Conservation (phyloP, 441 rosid genomes). For the Aquilaria agallochum region DNA sequence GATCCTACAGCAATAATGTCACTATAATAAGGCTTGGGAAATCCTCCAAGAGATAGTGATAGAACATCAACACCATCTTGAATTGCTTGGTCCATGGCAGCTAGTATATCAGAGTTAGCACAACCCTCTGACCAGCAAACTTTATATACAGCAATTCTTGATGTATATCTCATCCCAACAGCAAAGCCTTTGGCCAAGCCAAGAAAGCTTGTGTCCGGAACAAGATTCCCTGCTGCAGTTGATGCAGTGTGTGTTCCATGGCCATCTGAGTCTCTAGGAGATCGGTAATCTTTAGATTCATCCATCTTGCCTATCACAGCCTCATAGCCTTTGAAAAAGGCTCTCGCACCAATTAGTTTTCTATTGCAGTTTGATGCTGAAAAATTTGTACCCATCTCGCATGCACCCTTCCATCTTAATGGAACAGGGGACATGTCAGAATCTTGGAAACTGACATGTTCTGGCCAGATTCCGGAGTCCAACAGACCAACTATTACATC, state of each 20-base stretch:
- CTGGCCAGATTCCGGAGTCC: conserved; percentile 16
- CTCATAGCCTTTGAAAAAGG: conserved; percentile 51
- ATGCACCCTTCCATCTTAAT: conserved; percentile 49
- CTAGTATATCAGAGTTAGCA: conserved; percentile 28
- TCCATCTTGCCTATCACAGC: conserved; percentile 36
- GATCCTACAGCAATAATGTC: conserved; percentile 49
- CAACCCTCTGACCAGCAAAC: conserved; percentile 38
- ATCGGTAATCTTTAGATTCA: conserved; percentile 46
- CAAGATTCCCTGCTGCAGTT: conserved; percentile 52
- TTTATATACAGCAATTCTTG: conserved; percentile 43
- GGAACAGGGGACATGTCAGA: conserved; percentile 42
- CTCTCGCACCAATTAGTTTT: conserved; percentile 53
- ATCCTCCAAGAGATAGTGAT: conserved; percentile 48
- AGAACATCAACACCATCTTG: conserved; percentile 42
- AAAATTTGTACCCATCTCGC: conserved; percentile 46
- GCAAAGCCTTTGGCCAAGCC: conserved; percentile 41
- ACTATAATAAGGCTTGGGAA: conserved; percentile 34
- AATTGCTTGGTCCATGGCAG: conserved; percentile 45
- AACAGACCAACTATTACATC: conserved; percentile 37
- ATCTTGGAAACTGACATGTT: conserved; percentile 13
- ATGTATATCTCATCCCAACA: conserved; percentile 44
- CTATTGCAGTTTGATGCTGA: conserved; percentile 40
- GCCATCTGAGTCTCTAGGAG: conserved; percentile 54
- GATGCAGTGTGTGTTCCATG: conserved; percentile 78
- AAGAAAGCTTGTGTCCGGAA: conserved; percentile 28